Base-by-base conservation (phyloP, 2,329 filamentous ascomycete species). In the Aspergillus intermedius region DNA sequence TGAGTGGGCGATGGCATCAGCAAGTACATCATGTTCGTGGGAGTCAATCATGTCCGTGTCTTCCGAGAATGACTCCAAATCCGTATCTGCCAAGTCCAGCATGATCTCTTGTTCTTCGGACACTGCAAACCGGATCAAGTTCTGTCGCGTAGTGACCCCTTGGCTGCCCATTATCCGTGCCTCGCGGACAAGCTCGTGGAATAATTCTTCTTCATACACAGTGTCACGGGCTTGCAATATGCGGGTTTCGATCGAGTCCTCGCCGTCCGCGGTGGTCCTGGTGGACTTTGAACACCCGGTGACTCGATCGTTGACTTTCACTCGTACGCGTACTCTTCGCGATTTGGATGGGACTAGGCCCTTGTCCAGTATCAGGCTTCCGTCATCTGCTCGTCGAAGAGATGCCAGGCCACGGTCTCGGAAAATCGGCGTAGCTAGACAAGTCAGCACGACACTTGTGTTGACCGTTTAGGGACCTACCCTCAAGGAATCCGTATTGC, bases 151-250 rank as follows among this genome's bases (percentile, higher is more conserved):
- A 22, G 77, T 78, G 10, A 96, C 84, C 8, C 84, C 81, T 51
- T 87, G 83, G 9, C 83, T 82, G 3, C 84, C 77, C 19, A 95
- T 74, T 0, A 78, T 77, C 13, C 90, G 84, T 0, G 87, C 83
- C 69, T 98, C 93, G 15, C 88, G 80, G 46, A 85, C 84, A 51
- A 97, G 76, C 68, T 98, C 93, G 58, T 95, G 84, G 78, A 90
- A 96, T 1, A 98, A 73, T 64, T 98, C 93, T 2, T 84, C 78
- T 32, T 81, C 76, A 22, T 75, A 73, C 4, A 81, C 69, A 2
- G 78, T 76, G 39, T 75, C 73, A 3, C 79, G 78, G 12, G 65
- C 67, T 52, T 66, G 65, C 12, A 64, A 55, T 41, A 65, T 67
- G 56, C 65, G 54, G 67, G 61, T 50, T 60, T 72, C 65, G 12